Percentiles rank a stretch among this genome's conserved stretches.
Evolutionary conservation across 1,284 basidiomycete genomes (phyloP).

Genomic region (Boletus sp.): DNA sequence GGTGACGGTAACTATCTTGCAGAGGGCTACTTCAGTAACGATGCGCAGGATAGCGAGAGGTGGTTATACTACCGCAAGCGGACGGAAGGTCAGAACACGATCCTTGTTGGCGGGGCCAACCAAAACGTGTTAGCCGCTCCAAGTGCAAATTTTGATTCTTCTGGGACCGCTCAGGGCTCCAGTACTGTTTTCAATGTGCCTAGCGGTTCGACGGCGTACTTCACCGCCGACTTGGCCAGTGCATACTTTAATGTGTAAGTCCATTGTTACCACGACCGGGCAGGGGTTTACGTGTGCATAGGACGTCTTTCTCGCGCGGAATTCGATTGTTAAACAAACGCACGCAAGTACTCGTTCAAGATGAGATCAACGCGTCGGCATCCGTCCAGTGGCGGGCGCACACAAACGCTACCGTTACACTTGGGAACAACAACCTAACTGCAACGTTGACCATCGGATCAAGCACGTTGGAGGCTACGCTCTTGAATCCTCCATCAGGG

Average conservation of each 20-base stretch:
- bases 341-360: conserved; percentile 88
- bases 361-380: conserved; percentile 66
- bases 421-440: conserved; percentile 51
- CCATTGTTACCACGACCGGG: conserved; percentile 5
- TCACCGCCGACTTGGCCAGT: conserved; percentile 72
- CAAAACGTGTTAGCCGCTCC: conserved; percentile 79
- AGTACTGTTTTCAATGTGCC: conserved; percentile 67
- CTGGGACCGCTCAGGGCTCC: conserved; percentile 73
- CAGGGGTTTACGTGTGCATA: conserved; percentile 21
- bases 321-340: conserved; percentile 85
- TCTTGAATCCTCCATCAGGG: conserved; percentile 60
- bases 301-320: conserved; percentile 77
- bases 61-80: conserved; percentile 96
- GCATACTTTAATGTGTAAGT: conserved; percentile 79
- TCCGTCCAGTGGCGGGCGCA: conserved; percentile 90
- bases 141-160: conserved; percentile 47
- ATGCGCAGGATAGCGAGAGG: conserved; percentile 61
- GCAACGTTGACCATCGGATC: conserved; percentile 50
- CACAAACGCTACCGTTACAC: conserved; percentile 73
- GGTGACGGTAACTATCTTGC: conserved; percentile 85
- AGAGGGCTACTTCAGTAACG: conserved; percentile 66
- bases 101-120: conserved; percentile 76
- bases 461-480: conserved; percentile 43
- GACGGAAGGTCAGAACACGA: conserved; percentile 96
- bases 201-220: conserved; percentile 77